Evolutionary conservation across 2,329 filamentous ascomycete species (phyloP).

Genomic region (Trichoderma brevicompactum): DNA sequence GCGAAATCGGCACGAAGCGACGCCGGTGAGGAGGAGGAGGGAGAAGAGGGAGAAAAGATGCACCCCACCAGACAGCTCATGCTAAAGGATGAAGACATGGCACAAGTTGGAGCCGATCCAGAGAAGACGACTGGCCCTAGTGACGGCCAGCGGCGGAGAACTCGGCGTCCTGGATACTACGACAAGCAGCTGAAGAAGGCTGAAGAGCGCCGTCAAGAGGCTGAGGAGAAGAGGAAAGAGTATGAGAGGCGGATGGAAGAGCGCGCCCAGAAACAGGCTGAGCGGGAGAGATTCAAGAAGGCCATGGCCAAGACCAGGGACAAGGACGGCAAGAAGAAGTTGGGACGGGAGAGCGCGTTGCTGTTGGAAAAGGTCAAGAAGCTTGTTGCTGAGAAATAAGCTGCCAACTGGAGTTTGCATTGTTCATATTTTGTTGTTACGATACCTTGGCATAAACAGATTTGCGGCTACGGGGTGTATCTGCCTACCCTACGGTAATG

Average conservation of each 20-base stretch:
- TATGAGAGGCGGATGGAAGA: constrained; percentile 60
- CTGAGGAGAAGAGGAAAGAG: constrained; percentile 50
- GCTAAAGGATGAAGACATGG: constrained; percentile 46
- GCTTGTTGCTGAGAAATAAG: constrained; percentile 58
- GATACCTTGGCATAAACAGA: constrained; percentile 20
- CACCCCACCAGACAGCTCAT: constrained; percentile 48
- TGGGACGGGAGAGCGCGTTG: constrained; percentile 79
- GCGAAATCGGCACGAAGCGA: constrained; percentile 28
- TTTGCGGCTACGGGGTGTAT: background rate
- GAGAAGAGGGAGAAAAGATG: constrained; percentile 37
- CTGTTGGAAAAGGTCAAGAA: constrained; percentile 78
- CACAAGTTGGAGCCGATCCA: constrained; percentile 37
- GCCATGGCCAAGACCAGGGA: constrained; percentile 76
- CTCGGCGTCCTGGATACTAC: constrained; percentile 60
- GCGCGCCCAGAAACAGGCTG: constrained; percentile 66
- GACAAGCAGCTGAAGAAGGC: constrained; percentile 63
- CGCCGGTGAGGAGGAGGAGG: constrained; percentile 32
- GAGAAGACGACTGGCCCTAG: constrained; percentile 31
- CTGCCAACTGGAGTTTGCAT: background rate
- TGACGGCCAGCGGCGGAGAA: constrained; percentile 44
- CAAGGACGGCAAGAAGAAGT: constrained; percentile 74
- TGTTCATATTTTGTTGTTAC: constrained; percentile 9
- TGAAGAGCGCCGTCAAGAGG: constrained; percentile 48
- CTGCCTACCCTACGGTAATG: background rate
- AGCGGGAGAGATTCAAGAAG: constrained; percentile 66